Evolutionary conservation across 108 stramenopile genomes (phyloP), one percentile per base, ranked within the genome.

Genomic region (Chaetoceros tenuissimus): DNA sequence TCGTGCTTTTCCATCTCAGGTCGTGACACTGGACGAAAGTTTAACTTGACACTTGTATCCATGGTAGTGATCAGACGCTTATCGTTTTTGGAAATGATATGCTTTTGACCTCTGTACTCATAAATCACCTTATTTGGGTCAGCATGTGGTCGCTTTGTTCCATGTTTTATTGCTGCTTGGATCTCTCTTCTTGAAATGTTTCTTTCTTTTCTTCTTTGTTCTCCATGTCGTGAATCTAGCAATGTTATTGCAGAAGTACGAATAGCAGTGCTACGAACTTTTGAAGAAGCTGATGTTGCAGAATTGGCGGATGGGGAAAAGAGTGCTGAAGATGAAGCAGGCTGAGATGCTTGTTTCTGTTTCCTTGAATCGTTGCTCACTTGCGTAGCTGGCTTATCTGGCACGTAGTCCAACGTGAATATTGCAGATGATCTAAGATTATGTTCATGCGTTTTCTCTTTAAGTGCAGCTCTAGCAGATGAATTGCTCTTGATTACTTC

Each of bases 121-220:
- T 40, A 40, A 40, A 40, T 30, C 25, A 13, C 31, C 31, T 50
- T 53, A 51, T 31, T 69, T 63, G 25, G 77, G 67, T 30, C 74
- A 53, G 21, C 24, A 27, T 26, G n/a, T 20, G 10, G 46, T 34
- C 18, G 71, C 50, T 51, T 44, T 63, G 69, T 72, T 13, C 81
- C 81, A 66, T 75, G 73, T 13, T 66, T 34, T 0, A 73, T 62
- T 25, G 81, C 81, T n/a, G 65, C 57, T 48, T 75, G 70, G 18
- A 82, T 49, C 34, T 70, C 72, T 24, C 68, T 63, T 51, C 75
- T 78, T 20, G 72, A 47, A 24, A 82, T 82, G n/a, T 57, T 48
- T 22, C 81, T 66, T 55, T 82, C 64, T 26, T 53, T 25, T 3
- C 81, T 67, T 0, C 77, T 71, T 44, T 61, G 50, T 22, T 72